Evolutionary conservation across 306 rosid genomes (phyloP).

Genomic region (Hippophae gyantsensis): DNA sequence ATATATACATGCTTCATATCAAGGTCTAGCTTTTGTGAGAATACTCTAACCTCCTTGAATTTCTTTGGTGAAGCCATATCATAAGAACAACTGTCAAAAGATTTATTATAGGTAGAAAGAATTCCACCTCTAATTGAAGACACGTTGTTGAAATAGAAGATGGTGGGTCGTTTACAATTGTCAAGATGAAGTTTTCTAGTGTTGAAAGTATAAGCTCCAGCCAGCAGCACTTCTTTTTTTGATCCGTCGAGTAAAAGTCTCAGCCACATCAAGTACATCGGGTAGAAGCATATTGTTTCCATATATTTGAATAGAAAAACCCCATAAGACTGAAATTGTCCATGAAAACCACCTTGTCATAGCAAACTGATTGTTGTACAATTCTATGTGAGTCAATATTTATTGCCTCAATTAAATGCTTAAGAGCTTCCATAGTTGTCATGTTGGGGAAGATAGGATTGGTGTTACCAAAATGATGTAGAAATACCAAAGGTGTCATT

Average conservation of each 20-base stretch:
- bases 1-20: constrained; percentile 44
- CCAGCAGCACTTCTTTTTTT: constrained; percentile 12
- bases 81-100: constrained; percentile 43
- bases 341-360: constrained; percentile 63
- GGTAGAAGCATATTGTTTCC: constrained; percentile 37
- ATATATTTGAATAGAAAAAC: constrained; percentile 76
- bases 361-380: constrained; percentile 69
- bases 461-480: constrained; percentile 54
- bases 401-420: constrained; percentile 47
- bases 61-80: constrained; percentile 38
- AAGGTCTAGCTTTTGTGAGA: constrained; percentile 47
- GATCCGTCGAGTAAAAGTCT: constrained; percentile 65
- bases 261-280: constrained; percentile 41
- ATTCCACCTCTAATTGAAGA: constrained; percentile 9
- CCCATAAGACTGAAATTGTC: constrained; percentile 88
- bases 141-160: constrained; percentile 48
- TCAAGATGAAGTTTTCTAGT: constrained; percentile 33
- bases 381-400: constrained; percentile 58
- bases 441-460: constrained; percentile 73
- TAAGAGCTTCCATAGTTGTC: constrained; percentile 45
- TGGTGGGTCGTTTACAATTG: constrained; percentile 51
- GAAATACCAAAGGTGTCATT: constrained; percentile 52
- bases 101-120: constrained; percentile 40
- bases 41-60: constrained; percentile 48
- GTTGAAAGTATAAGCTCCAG: constrained; percentile 46